These are phyloP conservation scores for Beta vulgaris DNA, from an alignment of 148 eudicot genomes.

Conservation along the genomic window DNA sequence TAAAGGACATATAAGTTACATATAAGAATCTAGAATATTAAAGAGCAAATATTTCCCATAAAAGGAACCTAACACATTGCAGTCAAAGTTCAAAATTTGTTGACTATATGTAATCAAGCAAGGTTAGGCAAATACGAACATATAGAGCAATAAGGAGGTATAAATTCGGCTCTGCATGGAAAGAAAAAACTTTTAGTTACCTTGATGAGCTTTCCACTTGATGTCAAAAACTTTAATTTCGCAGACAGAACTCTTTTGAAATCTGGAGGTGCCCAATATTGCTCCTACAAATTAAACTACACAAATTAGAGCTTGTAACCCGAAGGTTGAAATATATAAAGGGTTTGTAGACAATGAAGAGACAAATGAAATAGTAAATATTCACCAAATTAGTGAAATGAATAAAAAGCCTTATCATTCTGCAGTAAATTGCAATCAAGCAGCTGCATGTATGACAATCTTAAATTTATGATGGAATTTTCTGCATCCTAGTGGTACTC, in stretches of 20 bases:
- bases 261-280: conserved; percentile 98
- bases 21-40: background rate
- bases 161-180: background rate
- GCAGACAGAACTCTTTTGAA: conserved; percentile 79
- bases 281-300: conserved; percentile 56
- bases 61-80: background rate
- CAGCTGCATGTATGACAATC: background rate
- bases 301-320: background rate
- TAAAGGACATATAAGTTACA: background rate
- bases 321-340: background rate
- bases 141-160: no score
- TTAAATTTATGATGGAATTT: background rate
- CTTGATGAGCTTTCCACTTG: conserved; percentile 81
- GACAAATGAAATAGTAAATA: background rate
- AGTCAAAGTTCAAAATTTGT: background rate
- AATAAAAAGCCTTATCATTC: background rate
- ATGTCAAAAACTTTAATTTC: conserved; percentile 76
- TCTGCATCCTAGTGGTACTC: background rate
- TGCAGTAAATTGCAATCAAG: background rate
- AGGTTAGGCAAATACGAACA: background rate
- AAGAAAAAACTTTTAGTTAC: conserved; percentile 30
- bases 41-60: background rate
- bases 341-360: background rate
- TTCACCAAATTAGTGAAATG: background rate
- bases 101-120: background rate